These are phyloP conservation scores for Jaltomata sinuosa DNA, from an alignment of 257 asterid species.

Conservation along the genomic window DNA sequence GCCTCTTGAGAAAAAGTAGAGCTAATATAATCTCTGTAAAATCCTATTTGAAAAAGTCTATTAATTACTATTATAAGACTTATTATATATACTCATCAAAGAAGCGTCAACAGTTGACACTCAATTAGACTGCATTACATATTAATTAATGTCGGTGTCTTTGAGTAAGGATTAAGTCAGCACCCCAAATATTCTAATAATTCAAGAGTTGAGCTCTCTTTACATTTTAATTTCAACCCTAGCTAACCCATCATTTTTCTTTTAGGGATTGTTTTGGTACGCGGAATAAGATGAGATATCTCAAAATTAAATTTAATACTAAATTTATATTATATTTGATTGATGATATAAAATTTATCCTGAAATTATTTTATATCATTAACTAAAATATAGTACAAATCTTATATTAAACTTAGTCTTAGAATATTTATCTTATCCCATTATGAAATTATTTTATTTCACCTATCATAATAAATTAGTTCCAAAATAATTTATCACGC, in stretches of 20 bases:
- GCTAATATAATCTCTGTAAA: neutral
- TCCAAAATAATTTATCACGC: too few relatives aligned
- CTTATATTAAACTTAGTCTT: too few relatives aligned
- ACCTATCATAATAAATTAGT: too few relatives aligned
- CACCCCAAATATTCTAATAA: neutral
- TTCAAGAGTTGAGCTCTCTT: neutral
- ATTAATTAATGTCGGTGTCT: neutral
- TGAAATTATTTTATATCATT: too few relatives aligned
- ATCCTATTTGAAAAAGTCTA: neutral
- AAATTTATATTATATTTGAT: too few relatives aligned
- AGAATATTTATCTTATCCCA: too few relatives aligned
- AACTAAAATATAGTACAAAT: too few relatives aligned
- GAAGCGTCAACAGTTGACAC: neutral
- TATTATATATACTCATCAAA: neutral
- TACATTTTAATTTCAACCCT: neutral
- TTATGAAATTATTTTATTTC: too few relatives aligned
- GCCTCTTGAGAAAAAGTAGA: neutral
- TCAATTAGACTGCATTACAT: neutral
- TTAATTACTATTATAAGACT: neutral
- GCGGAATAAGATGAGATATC: too few relatives aligned
- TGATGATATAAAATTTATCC: too few relatives aligned
- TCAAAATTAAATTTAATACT: too few relatives aligned
- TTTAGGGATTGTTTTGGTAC: too few relatives aligned
- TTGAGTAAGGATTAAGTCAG: conserved; percentile 1
- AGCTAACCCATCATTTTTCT: neutral